Conservation (phyloP, 2,329 filamentous ascomycete genomes). For the Pseudocercospora fuligena region DNA sequence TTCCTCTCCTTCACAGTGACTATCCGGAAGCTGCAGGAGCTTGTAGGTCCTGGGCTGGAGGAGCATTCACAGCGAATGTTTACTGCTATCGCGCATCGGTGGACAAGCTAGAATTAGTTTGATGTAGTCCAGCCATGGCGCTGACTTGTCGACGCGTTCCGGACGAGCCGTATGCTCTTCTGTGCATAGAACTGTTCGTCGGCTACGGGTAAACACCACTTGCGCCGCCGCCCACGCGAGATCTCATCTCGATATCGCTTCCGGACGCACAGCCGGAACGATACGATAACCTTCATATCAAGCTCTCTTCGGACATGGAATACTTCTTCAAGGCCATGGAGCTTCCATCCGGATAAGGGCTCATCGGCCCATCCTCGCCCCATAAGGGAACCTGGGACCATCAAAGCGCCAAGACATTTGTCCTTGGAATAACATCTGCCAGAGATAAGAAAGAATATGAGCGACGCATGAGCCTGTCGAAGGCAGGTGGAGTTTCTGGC, state of each 20-base stretch:
- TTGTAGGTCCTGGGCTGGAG: slow-evolving; percentile 19
- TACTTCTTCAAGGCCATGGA: not conserved
- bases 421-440: too few species aligned
- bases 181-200: not conserved
- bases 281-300: not conserved
- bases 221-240: not conserved
- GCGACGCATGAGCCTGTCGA: too few species aligned
- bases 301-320: not conserved
- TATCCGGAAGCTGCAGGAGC: slow-evolving; percentile 11
- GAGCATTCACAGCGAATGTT: slow-evolving; percentile 14
- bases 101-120: not conserved
- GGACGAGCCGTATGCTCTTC: not conserved
- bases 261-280: not conserved
- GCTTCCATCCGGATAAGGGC: not conserved
- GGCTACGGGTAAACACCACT: not conserved
- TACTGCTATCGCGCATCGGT: slow-evolving; percentile 12
- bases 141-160: slow-evolving; percentile 7
- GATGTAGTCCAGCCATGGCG: slow-evolving; percentile 2
- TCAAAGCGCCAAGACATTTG: not conserved
- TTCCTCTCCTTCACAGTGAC: not conserved
- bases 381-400: not conserved
- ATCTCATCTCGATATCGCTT: not conserved
- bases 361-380: not conserved
- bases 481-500: too few species aligned
- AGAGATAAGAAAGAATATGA: too few species aligned